Evolutionary conservation across 352 stramenopile genomes (phyloP), one percentile per base, ranked within the genome.

Genomic region (Blastocystis sp.): DNA sequence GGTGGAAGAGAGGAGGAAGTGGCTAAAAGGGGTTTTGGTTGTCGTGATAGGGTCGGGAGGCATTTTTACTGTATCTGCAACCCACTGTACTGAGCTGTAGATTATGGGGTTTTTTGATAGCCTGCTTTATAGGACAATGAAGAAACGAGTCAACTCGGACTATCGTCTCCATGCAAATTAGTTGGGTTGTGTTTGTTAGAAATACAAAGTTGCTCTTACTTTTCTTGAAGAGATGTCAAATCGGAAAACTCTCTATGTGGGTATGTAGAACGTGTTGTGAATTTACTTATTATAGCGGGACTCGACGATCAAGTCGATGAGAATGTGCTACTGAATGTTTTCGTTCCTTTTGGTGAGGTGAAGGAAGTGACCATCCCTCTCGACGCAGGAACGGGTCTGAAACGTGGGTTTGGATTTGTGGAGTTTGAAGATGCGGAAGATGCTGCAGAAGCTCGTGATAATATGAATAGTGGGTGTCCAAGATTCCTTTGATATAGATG

Each of bases 381-480:
- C 15, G 77, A 88, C 45, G 62, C 77, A 3, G 77, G 77, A 64
- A 88, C 77, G 3, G 77, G 77, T 62, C 29, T 55, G 66, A 76
- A 88, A 34, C 34, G 77, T 61, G 77, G 77, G 4, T 88, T 88
- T 64, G 77, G 77, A 39, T 88, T 88, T 55, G 77, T 88, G 4
- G 77, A 88, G 43, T 88, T 79, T 53, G 77, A 88, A 53, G 77
- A 88, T 39, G 66, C 66, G 47, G 77, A 88, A 34, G 77, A 88
- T 88, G 77, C 77, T 34, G 66, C 62, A 6, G 77, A 88, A 53
- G 77, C 77, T 29, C 66, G 62, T 55, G 77, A 79, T 26, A 88
- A 88, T 55, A 88, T 88, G 77, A 76, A 88, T 23, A 84, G 73
- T 84, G 43, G 18, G 8, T 5, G 1, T 3, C 20, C 18, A 5